Evolutionary conservation across 257 asterid genomes (phyloP).

Genomic region (Solanum virginianum): DNA sequence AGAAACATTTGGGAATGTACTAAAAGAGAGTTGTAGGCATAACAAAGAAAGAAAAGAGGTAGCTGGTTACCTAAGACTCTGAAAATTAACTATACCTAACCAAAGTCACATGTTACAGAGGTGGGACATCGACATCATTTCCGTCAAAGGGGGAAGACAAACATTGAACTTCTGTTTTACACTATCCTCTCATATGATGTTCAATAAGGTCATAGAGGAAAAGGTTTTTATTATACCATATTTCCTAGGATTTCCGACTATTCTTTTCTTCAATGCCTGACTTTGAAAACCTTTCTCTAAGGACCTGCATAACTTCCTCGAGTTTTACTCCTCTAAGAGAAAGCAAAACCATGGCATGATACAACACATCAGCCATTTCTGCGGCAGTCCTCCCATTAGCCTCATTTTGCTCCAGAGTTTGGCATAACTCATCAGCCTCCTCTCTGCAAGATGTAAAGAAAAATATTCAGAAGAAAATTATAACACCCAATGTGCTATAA

Average conservation of each 20-base stretch:
- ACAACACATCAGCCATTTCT: constrained; percentile 77
- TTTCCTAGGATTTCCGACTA: constrained; percentile 32
- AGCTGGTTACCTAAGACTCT: not conserved
- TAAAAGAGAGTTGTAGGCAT: not conserved
- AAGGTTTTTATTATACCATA: not conserved
- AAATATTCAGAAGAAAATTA: not conserved
- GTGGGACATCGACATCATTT: not conserved
- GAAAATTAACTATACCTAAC: not conserved
- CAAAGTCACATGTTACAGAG: not conserved
- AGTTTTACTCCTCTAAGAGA: constrained; percentile 51
- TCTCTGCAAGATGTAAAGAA: constrained; percentile 30
- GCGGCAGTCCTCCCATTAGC: constrained; percentile 52
- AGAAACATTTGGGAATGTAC: not conserved
- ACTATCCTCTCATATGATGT: not conserved
- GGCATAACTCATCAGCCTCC: constrained; percentile 85
- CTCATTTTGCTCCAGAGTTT: constrained; percentile 68
- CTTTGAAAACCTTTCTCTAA: constrained; percentile 58
- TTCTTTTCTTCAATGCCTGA: constrained; percentile 83
- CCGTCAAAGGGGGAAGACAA: not conserved
- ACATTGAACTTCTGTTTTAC: not conserved
- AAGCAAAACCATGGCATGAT: constrained; percentile 73
- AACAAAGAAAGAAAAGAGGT: not conserved
- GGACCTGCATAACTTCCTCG: constrained; percentile 62
- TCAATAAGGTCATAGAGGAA: not conserved
- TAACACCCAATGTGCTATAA: not conserved